These are phyloP conservation scores for Trypanosoma congolense DNA, from an alignment of 208 protist genomes.

Conservation along the genomic window DNA sequence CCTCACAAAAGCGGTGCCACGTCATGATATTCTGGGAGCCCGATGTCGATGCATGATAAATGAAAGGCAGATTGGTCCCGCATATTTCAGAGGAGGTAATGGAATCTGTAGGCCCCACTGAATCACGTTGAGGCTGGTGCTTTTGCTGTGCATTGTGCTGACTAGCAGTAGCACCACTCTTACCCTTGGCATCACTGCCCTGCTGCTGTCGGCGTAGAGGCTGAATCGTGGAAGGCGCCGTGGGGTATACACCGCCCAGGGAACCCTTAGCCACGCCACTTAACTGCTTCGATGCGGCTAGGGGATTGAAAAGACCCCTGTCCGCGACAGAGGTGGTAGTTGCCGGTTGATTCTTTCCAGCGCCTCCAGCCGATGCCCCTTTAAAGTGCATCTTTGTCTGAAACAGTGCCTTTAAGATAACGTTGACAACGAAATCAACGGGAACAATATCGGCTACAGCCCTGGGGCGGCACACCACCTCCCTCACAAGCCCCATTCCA, in stretches of 20 bases:
- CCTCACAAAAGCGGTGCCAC: constrained; percentile 37
- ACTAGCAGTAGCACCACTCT: neutral
- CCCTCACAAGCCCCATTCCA: constrained; percentile 59
- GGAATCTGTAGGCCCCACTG: too few species aligned
- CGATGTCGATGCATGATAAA: constrained; percentile 65
- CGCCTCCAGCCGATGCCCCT: neutral
- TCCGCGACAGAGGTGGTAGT: neutral
- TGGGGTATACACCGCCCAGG: neutral
- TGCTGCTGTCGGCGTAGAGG: neutral
- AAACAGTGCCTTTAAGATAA: constrained; percentile 81
- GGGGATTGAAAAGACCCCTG: neutral
- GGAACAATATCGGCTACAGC: constrained; percentile 72
- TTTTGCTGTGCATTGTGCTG: neutral
- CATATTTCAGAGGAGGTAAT: neutral
- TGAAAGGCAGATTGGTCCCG: constrained; percentile 27
- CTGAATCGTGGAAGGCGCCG: neutral
- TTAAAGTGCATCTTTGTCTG: constrained; percentile 47
- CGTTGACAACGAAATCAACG: constrained; percentile 81
- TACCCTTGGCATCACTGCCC: neutral
- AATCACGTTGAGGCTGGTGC: constrained; percentile 3
- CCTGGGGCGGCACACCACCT: constrained; percentile 38
- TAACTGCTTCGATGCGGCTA: neutral
- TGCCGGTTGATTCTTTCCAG: neutral
- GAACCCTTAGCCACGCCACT: neutral
- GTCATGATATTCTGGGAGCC: constrained; percentile 38